Evolutionary conservation across 2,329 filamentous ascomycete species (phyloP).

Genomic region (Pezicula neosporulosa): DNA sequence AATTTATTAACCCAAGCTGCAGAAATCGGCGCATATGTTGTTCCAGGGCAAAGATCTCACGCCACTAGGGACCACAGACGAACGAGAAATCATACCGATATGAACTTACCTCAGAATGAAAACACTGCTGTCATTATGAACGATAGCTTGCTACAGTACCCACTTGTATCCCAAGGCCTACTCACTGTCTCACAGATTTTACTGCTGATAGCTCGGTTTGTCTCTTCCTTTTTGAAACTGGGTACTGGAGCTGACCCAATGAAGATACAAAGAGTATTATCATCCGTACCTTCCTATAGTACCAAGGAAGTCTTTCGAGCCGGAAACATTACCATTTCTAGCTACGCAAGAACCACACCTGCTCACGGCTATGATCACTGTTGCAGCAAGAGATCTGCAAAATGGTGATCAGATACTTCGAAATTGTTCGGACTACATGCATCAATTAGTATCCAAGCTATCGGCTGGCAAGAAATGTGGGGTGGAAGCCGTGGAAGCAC

Average conservation of each 20-base stretch:
- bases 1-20: slow-evolving; percentile 38
- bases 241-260: slow-evolving; percentile 43
- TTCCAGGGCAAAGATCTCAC: slow-evolving; percentile 12
- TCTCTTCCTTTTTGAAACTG: slow-evolving; percentile 26
- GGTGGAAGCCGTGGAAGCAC: slow-evolving; percentile 66
- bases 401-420: slow-evolving; percentile 60
- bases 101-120: neutral
- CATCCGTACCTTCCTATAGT: slow-evolving; percentile 68
- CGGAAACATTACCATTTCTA: slow-evolving; percentile 48
- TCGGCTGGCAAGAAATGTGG: slow-evolving; percentile 63
- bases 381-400: slow-evolving; percentile 66
- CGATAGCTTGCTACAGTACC: slow-evolving; percentile 8
- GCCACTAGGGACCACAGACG: slow-evolving; percentile 3
- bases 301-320: slow-evolving; percentile 56
- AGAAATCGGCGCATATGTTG: slow-evolving; percentile 28
- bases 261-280: slow-evolving; percentile 60
- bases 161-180: slow-evolving; percentile 10
- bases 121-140: neutral
- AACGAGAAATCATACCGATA: slow-evolving; percentile 1
- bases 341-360: slow-evolving; percentile 60
- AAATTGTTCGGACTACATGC: slow-evolving; percentile 65
- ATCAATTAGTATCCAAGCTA: slow-evolving; percentile 60
- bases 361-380: slow-evolving; percentile 64
- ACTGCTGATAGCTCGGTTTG: slow-evolving; percentile 8
- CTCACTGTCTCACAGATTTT: slow-evolving; percentile 8